Evolutionary conservation across 805 yeast species (phyloP), one percentile per base, ranked within the genome.

Genomic region (Tetrapisispora nanseiensis): DNA sequence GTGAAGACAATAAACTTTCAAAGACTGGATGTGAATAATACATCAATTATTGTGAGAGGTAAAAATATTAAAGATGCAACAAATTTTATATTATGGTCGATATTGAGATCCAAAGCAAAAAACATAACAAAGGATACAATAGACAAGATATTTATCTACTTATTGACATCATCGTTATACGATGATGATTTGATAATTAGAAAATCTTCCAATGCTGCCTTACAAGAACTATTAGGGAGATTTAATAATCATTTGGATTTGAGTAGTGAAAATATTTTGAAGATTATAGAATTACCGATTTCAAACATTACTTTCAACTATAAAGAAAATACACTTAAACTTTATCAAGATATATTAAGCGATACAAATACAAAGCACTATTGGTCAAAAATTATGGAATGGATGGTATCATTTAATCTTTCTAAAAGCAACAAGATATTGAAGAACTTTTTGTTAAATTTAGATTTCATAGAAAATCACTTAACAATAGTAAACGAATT

Each of bases 191-290:
- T 86, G 16, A 70, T 79, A 45, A 74, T 87, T 6, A 68, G 96
- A 43, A 68, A 94, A 44, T 89, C 96, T 15, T 80, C 89, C 1
- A 69, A 86, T 5, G 95, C 97, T 1, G 90, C 92, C 0, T 52
- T 89, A 6, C 97, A 89, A 55, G 97, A 89, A 53, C 68, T 82
- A 13, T 57, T 86, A 3, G 97, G 97, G 0, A 65, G 97, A 29
- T 80, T 77, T 55, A 26, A 39, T 9, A 32, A 28, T 22, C 43
- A 24, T 43, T 69, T 22, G 63, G 77, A 52, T 48, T 24, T 35
- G 18, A 18, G 18, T 35, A 51, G 34, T 26, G 35, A 12, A 6
- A 55, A 45, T 45, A 48, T 43, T 43, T 65, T 82, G 30, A 56
- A 57, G 13, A 54, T 85, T 2, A 72, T 86, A 29, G 86, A 86